Evolutionary conservation across 257 asterid species (phyloP).

Genomic region (Petunia axillaris): DNA sequence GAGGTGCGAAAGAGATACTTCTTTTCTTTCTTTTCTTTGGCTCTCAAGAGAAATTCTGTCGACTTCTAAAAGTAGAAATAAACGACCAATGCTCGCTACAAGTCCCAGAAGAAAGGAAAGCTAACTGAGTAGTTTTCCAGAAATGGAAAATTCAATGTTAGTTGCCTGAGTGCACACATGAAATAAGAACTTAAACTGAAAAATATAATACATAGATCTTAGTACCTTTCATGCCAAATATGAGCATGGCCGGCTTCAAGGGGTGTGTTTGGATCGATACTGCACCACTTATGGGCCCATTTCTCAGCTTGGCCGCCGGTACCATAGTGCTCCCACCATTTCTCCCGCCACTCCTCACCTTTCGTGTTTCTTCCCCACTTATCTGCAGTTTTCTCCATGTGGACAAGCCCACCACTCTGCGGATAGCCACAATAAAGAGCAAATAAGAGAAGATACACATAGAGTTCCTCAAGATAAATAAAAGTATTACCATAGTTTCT

Average conservation of each 20-base stretch:
- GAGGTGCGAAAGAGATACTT: background rate
- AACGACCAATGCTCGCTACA: background rate
- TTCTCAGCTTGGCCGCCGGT: constrained; percentile 77
- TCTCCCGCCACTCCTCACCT: constrained; percentile 98
- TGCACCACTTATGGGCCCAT: constrained; percentile 99
- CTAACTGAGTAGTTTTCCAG: background rate
- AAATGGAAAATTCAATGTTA: background rate
- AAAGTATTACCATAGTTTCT: background rate
- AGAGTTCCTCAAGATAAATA: background rate
- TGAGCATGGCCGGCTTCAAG: constrained; percentile 93
- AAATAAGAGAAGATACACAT: constrained; percentile 14
- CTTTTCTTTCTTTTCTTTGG: no score
- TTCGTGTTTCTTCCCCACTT: constrained; percentile 89
- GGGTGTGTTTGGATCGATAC: constrained; percentile 81
- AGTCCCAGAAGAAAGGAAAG: constrained; percentile 6
- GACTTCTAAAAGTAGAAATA: background rate
- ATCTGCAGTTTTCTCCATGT: constrained; percentile 95
- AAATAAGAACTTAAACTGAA: background rate
- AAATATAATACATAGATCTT: background rate
- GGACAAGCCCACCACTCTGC: constrained; percentile 70
- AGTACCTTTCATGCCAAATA: constrained; percentile 96
- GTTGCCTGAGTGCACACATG: background rate
- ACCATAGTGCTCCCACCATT: constrained; percentile 95
- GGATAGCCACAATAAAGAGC: constrained; percentile 1
- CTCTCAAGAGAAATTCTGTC: no score